phyloP scores from a whole-genome alignment of 1,284 basidiomycete genomes.

The Fistulinella cinereoalba region DNA sequence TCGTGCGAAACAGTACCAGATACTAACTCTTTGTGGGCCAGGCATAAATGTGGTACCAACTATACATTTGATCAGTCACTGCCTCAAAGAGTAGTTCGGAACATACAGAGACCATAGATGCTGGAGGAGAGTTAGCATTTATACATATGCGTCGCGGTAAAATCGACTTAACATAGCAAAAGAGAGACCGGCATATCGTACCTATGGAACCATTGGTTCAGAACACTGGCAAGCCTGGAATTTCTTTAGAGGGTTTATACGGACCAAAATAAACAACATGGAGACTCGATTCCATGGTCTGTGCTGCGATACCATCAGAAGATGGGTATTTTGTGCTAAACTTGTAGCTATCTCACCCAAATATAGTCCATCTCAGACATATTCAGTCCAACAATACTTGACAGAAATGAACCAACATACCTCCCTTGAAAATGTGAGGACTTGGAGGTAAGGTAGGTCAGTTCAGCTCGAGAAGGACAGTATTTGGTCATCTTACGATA shows the following conservation, averaged over 20 bases:
- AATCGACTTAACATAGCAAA: neutral
- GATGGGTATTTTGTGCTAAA: neutral
- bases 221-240: neutral
- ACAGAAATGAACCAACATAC: too few species aligned
- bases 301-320: neutral
- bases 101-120: neutral
- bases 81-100: too few species aligned
- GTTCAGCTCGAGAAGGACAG: too few species aligned
- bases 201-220: neutral
- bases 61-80: too few species aligned
- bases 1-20: too few species aligned
- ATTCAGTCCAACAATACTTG: too few species aligned
- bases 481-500: too few species aligned
- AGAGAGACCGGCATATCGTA: neutral
- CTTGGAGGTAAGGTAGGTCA: too few species aligned
- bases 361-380: neutral
- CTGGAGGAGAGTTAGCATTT: neutral
- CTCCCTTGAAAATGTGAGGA: too few species aligned
- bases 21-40: too few species aligned
- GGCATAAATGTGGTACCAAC: too few species aligned
- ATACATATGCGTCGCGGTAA: neutral
- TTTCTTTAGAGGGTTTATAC: neutral
- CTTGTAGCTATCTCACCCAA: neutral
- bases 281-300: neutral
- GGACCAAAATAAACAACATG: neutral